Percentiles rank a stretch among this genome's conserved stretches.
Conservation (phyloP, 106 monocot genomes). For the Agapanthus africanus region DNA sequence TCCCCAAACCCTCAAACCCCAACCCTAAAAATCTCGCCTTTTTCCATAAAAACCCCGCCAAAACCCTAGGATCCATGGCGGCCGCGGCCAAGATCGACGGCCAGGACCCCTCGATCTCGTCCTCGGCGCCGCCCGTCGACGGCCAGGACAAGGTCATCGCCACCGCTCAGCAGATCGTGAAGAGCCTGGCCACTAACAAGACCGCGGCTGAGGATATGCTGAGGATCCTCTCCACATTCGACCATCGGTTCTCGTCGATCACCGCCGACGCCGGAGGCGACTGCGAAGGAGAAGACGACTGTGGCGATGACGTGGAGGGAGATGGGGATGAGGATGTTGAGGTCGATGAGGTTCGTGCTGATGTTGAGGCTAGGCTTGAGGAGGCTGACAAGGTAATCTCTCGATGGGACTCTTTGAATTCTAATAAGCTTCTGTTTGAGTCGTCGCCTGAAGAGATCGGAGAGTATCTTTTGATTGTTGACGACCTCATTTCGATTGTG, state of each 20-base stretch:
- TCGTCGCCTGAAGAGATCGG: slow-evolving; percentile 30
- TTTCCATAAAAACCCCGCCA: too few species aligned
- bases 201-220: slow-evolving; percentile 85
- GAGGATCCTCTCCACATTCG: slow-evolving; percentile 80
- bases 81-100: too few species aligned
- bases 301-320: background rate
- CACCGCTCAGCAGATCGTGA: slow-evolving; percentile 81
- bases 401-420: slow-evolving; percentile 16
- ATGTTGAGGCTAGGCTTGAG: slow-evolving; percentile 15
- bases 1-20: too few species aligned
- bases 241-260: slow-evolving; percentile 54
- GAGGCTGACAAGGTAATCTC: slow-evolving; percentile 41
- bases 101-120: too few species aligned
- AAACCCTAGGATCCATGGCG: too few species aligned
- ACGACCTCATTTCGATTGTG: slow-evolving; percentile 42
- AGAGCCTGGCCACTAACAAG: slow-evolving; percentile 54
- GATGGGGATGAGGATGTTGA: slow-evolving; percentile 18
- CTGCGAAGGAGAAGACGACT: background rate
- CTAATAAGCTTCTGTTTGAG: too few species aligned
- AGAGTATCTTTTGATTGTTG: slow-evolving; percentile 58
- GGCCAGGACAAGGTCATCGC: slow-evolving; percentile 74
- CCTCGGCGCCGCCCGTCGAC: slow-evolving; percentile 5
- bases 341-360: background rate
- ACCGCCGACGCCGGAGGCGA: background rate
- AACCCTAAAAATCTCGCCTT: too few species aligned